A percentile compares a stretch with the other conserved stretches of the same genome.
phyloP scores from a whole-genome alignment of 768 basidiomycete species.

The Leccinum truebloodii region DNA sequence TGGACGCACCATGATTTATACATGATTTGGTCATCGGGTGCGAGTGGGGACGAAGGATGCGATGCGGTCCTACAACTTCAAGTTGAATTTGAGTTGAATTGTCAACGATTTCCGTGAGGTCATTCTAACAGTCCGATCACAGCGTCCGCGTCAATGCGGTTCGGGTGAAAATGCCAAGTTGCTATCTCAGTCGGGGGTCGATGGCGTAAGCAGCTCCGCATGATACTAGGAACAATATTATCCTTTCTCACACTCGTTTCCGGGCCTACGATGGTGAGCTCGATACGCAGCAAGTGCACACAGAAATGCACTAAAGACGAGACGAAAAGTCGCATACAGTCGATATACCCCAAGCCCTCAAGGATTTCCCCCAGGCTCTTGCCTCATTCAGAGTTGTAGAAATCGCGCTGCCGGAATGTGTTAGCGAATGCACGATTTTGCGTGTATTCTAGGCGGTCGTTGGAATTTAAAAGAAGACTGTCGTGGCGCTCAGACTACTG shows the following conservation, averaged over 20 bases:
- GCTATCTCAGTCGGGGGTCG: too few relatives aligned
- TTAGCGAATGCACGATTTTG: neutral
- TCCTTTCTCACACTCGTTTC: neutral
- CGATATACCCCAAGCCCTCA: slow-evolving; percentile 80
- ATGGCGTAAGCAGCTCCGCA: neutral
- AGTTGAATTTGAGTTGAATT: too few relatives aligned
- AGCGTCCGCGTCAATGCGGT: neutral
- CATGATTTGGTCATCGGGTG: too few relatives aligned
- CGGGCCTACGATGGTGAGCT: slow-evolving; percentile 25
- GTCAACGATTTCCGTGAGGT: too few relatives aligned
- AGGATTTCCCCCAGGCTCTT: slow-evolving; percentile 43
- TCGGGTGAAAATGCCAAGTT: neutral
- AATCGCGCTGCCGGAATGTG: neutral
- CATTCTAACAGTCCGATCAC: too few relatives aligned
- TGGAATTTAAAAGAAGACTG: neutral
- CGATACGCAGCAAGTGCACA: neutral
- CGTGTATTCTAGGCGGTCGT: neutral
- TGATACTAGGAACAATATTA: neutral
- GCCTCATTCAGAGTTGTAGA: neutral
- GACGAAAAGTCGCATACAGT: slow-evolving; percentile 52
- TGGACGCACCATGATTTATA: too few relatives aligned
- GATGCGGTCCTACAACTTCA: too few relatives aligned
- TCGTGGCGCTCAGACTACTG: neutral
- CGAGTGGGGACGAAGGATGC: too few relatives aligned
- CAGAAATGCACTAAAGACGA: slow-evolving; percentile 1